A percentile compares a stretch with the other conserved stretches of the same genome.
These are phyloP conservation scores for Phylloporus arenicola DNA, from an alignment of 768 basidiomycete species.

Conservation along the genomic window DNA sequence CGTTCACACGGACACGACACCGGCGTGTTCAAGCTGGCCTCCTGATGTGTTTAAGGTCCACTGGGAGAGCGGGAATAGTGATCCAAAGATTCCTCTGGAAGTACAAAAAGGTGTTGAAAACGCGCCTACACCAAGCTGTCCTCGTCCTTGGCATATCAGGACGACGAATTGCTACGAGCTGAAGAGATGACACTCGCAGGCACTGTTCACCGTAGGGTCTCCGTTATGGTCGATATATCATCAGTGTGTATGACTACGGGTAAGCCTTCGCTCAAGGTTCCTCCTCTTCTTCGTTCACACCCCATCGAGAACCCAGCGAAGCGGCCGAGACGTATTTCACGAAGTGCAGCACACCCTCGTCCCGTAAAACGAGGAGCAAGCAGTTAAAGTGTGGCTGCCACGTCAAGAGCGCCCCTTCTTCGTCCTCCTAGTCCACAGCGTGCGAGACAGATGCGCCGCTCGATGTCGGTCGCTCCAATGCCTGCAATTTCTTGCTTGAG, in stretches of 20 bases:
- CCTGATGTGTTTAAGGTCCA: no score
- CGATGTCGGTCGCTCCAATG: constrained; percentile 12
- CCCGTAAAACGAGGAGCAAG: constrained; percentile 81
- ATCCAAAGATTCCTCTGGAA: no score
- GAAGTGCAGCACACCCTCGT: constrained; percentile 90
- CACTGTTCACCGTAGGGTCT: no score
- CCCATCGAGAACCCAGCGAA: no score
- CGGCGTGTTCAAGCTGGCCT: no score
- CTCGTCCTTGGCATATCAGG: no score
- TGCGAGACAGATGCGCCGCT: constrained; percentile 13
- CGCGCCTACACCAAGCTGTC: no score
- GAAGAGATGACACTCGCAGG: no score
- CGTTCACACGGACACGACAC: no score
- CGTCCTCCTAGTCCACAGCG: constrained; percentile 36
- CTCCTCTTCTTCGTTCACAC: constrained; percentile 51
- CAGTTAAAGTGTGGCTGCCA: constrained; percentile 89
- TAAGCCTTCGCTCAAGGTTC: constrained; percentile 16
- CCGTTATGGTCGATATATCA: not conserved
- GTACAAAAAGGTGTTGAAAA: no score
- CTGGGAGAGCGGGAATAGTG: no score
- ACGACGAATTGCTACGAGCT: no score
- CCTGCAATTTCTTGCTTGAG: constrained; percentile 35
- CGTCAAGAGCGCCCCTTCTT: constrained; percentile 75
- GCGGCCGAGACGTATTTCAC: constrained; percentile 95
- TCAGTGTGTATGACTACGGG: not conserved